Percentiles rank a stretch among this genome's conserved stretches.
Evolutionary conservation across 2,329 filamentous ascomycete genomes (phyloP).

Genomic region (Fusarium subtropicale): DNA sequence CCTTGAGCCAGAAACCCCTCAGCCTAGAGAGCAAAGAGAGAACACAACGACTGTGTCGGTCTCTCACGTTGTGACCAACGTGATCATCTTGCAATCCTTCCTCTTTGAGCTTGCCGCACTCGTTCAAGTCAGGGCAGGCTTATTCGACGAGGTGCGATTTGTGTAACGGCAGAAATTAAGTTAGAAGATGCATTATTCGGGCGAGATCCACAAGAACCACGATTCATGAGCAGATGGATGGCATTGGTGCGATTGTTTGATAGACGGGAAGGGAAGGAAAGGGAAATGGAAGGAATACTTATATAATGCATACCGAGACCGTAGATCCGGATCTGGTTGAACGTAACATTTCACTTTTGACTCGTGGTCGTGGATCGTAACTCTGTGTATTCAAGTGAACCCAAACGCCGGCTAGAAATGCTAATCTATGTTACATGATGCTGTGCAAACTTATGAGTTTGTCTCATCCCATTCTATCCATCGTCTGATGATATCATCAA

Average conservation of each 20-base stretch:
- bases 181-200: slow-evolving; percentile 9
- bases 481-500: slow-evolving; percentile 77
- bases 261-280: slow-evolving; percentile 23
- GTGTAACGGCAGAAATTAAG: slow-evolving; percentile 41
- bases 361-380: slow-evolving; percentile 19
- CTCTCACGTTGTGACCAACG: slow-evolving; percentile 83
- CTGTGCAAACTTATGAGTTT: slow-evolving; percentile 28
- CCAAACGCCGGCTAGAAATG: slow-evolving; percentile 27
- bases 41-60: slow-evolving; percentile 68
- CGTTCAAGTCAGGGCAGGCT: slow-evolving; percentile 77
- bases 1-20: slow-evolving; percentile 33
- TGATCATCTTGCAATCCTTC: slow-evolving; percentile 83
- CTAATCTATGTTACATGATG: slow-evolving; percentile 23
- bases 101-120: slow-evolving; percentile 80
- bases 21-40: slow-evolving; percentile 36
- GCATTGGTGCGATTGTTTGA: slow-evolving; percentile 31
- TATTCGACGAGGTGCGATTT: slow-evolving; percentile 82
- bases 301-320: slow-evolving; percentile 27
- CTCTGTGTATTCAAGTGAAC: slow-evolving; percentile 30
- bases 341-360: slow-evolving; percentile 8
- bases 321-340: slow-evolving; percentile 23
- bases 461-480: slow-evolving; percentile 88
- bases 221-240: slow-evolving; percentile 46
- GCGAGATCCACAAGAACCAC: slow-evolving; percentile 30
- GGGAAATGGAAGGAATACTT: slow-evolving; percentile 6